Evolutionary conservation across 2,329 filamentous ascomycete genomes (phyloP), one percentile per base, ranked within the genome.

Genomic region (Pseudocercospora musae): DNA sequence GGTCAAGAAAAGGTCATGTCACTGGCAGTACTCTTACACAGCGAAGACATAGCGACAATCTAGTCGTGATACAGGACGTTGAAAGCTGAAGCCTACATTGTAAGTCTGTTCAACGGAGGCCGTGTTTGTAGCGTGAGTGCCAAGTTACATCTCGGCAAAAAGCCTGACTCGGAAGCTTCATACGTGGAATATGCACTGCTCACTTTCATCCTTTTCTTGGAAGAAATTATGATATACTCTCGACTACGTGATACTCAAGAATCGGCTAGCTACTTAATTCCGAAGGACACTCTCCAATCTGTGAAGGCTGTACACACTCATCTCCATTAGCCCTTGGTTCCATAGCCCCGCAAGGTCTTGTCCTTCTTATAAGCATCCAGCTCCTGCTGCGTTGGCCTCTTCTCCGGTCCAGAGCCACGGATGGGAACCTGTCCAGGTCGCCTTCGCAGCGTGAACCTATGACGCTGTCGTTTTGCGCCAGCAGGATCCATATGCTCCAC

Each of bases 391-490:
- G 81, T 84, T 3, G 83, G 79, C 25, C 79, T 71, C 9, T 65
- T 70, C 18, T 76, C 78, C 10, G 76, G 74, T 0, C 79, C 78
- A 20, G 74, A 55, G 18, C 71, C 66, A 2, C 83, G 73, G 54
- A 86, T 84, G 0, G 80, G 77, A 21, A 76, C 72, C 65, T 86
- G 82, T 0, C 73, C 78, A 3, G 68, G 25, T 2, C 75, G 57
- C 1, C 85, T 74, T 42, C 74, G 69, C 5, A 87, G 71, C 8
- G 72, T 74, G 71, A 87, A 87, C 0, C 76, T 72, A 68, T 82
- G 78, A 20, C 78, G 76, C 2, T 77, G 76, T n/a, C 75, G 78
- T 11, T 70, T 67, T 3, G 67, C 46, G 40, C 82, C 74, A 1
- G 78, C 25, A 3, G 66, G 33, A 58, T 85, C 77, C 1, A 80